A percentile compares a stretch with the other conserved stretches of the same genome.
These are phyloP conservation scores for Russula foetens DNA, from an alignment of 768 basidiomycete species.

Conservation along the genomic window DNA sequence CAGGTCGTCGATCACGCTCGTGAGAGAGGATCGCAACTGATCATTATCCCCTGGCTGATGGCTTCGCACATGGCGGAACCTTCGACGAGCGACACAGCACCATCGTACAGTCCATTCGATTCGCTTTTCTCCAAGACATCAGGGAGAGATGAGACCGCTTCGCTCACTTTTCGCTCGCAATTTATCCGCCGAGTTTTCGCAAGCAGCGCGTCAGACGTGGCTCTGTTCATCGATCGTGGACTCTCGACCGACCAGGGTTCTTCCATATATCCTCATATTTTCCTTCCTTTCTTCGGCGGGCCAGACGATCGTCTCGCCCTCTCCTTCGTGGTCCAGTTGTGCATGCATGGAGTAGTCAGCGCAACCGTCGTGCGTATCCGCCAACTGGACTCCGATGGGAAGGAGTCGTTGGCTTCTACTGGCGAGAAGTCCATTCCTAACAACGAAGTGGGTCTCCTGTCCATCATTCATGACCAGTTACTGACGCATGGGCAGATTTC, in stretches of 20 bases:
- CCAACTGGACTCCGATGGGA: slow-evolving; percentile 33
- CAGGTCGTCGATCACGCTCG: slow-evolving; percentile 54
- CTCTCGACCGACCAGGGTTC: slow-evolving; percentile 26
- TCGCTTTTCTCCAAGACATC: slow-evolving; percentile 55
- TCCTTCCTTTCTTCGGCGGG: slow-evolving; percentile 91
- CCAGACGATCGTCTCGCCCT: slow-evolving; percentile 88
- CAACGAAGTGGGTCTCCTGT: slow-evolving; percentile 27
- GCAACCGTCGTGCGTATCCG: slow-evolving; percentile 68
- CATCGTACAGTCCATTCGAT: slow-evolving; percentile 59
- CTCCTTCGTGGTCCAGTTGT: slow-evolving; percentile 71
- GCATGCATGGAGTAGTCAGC: slow-evolving; percentile 50
- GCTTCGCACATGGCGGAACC: slow-evolving; percentile 25
- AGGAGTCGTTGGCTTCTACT: slow-evolving; percentile 26
- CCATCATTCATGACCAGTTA: neutral
- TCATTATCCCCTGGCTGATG: slow-evolving; percentile 79
- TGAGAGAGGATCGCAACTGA: slow-evolving; percentile 55
- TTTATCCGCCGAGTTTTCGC: slow-evolving; percentile 80
- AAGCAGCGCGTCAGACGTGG: slow-evolving; percentile 66
- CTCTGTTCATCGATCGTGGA: slow-evolving; percentile 78
- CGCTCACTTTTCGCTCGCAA: slow-evolving; percentile 62
- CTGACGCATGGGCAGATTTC: slow-evolving; percentile 30
- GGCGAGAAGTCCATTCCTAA: slow-evolving; percentile 20
- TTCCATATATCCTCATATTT: slow-evolving; percentile 47
- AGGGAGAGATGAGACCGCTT: slow-evolving; percentile 41
- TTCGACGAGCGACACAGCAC: slow-evolving; percentile 17